A percentile compares a stretch with the other conserved stretches of the same genome.
Conservation (phyloP, 805 yeast species). For the Schizosaccharomyces cryophilus region DNA sequence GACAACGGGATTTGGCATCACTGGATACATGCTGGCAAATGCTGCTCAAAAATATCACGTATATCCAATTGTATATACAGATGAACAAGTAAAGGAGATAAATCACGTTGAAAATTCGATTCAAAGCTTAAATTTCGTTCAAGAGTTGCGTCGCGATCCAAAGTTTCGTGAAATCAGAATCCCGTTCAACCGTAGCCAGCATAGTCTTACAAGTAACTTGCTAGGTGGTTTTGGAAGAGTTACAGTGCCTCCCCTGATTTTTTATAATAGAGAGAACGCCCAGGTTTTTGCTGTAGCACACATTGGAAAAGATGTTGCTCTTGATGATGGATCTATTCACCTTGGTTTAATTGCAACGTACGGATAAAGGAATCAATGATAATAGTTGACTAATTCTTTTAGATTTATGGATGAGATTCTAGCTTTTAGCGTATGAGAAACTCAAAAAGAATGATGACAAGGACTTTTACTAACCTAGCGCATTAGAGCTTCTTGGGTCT, state of each 20-base stretch:
- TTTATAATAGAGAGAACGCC: neutral
- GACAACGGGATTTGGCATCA: neutral
- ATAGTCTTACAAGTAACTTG: neutral
- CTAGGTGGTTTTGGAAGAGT: neutral
- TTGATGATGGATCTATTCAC: neutral
- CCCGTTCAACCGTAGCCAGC: neutral
- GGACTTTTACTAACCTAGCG: neutral
- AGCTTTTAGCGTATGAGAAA: neutral
- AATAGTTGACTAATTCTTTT: neutral
- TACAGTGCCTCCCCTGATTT: neutral
- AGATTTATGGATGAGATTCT: neutral
- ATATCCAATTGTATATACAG: neutral
- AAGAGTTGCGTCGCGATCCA: neutral
- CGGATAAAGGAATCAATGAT: neutral
- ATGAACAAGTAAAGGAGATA: neutral
- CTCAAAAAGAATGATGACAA: neutral
- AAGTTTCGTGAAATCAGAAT: neutral
- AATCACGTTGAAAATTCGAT: neutral
- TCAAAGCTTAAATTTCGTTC: neutral
- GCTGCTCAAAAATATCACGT: neutral
- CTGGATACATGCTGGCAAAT: neutral
- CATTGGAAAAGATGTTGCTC: neutral
- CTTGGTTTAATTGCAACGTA: neutral
- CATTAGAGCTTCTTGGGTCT: neutral
- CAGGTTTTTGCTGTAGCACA: neutral